Evolutionary conservation across 306 rosid genomes (phyloP), one percentile per base, ranked within the genome.

Genomic region (Chamaecrista fasciculata): DNA sequence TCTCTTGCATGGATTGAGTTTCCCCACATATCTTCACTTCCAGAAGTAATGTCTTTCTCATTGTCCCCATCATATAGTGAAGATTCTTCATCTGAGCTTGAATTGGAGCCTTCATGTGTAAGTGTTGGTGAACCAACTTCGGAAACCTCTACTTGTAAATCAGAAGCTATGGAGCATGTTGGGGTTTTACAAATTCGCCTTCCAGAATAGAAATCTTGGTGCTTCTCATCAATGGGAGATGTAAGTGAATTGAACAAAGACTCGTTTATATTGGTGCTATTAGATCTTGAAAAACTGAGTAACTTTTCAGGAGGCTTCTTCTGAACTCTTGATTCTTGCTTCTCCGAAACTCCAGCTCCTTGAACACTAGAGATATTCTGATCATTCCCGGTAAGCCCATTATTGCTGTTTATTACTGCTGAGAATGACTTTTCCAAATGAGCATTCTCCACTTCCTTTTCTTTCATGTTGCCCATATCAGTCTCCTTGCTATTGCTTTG

Each of bases 81-180:
- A 0, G 86, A 85, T 62, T 92, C 97, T 72, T 48, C 81, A 48
- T 91, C 90, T 0, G 74, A 83, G 16, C 70, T 82, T 14, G 89
- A 76, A 20, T 62, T 42, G 18, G 78, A 83, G 16, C 76, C 96
- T 11, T 81, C 87, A 62, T 69, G 14, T 63, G 86, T 81, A 2
- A 72, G 49, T 6, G 91, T 82, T 65, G 97, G 88, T 31, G 99
- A 91, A 67, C 91, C 95, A 34, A 63, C 4, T 65, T 94, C 99
- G 15, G 99, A 95, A 66, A 89, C 83, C 88, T 91, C 99, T 31
- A 95, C 99, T 66, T 95, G 95, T 53, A 91, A 14, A 40, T 95
- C 99, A 70, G 97, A 95, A 61, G 99, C 97, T 51, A 91, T 62
- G 66, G 96, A 91, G 51, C 44, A 25, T 18, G 95, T 68, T 20